Percentiles rank a stretch among this genome's conserved stretches.
These are phyloP conservation scores for Morella rubra DNA, from an alignment of 306 rosid species.

Conservation along the genomic window DNA sequence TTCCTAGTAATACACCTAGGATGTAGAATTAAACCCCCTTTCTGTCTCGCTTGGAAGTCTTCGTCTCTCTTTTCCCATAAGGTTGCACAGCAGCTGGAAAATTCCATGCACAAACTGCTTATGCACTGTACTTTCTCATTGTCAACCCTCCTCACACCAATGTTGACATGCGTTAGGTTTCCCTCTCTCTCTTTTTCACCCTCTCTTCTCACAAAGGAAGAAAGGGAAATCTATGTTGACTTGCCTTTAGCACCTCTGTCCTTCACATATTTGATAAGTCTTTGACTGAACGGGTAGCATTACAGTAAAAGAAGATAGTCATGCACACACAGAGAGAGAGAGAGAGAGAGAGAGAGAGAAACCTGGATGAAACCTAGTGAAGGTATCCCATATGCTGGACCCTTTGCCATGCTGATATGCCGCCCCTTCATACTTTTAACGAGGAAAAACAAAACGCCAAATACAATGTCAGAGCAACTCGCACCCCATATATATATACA, in stretches of 20 bases:
- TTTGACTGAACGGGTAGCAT: background rate
- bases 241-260: background rate
- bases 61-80: no score
- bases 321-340: no score
- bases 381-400: conserved; percentile 21
- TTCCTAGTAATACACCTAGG: no score
- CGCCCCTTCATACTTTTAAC: conserved; percentile 25
- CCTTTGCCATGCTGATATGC: conserved; percentile 17
- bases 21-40: no score
- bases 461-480: background rate
- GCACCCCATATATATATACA: no score
- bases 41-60: no score
- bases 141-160: no score
- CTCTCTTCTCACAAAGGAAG: background rate
- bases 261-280: no score
- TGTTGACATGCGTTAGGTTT: no score
- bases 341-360: background rate
- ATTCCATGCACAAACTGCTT: no score
- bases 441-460: background rate
- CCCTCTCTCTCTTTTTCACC: background rate
- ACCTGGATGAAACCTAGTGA: conserved; percentile 6
- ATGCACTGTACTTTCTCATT: no score
- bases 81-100: no score
- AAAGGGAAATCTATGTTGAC: background rate
- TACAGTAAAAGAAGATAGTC: background rate